phyloP scores from a whole-genome alignment of 352 stramenopile genomes.

The Aphanomyces astaci region DNA sequence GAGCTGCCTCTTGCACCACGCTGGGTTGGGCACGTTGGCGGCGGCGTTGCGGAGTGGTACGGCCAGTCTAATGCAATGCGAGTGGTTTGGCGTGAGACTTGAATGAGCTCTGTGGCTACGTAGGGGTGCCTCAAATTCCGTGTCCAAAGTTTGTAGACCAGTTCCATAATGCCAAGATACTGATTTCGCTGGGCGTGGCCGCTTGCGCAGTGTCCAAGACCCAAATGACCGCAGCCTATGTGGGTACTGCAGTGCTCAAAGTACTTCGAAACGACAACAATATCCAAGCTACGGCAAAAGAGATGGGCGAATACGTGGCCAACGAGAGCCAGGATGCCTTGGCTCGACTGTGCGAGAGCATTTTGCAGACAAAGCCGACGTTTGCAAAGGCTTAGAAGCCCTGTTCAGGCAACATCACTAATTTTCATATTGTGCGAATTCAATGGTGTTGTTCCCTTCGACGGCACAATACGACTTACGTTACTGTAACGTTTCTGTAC shows the following conservation, averaged over 20 bases:
- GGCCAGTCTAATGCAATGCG: too few relatives aligned
- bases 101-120: too few relatives aligned
- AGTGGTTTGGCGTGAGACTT: too few relatives aligned
- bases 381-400: too few relatives aligned
- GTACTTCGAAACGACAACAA: conserved; percentile 3
- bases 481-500: too few relatives aligned
- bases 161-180: conserved; percentile 4
- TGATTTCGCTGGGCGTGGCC: conserved; percentile 9
- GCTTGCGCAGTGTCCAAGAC: not conserved
- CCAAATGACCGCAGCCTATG: too few relatives aligned
- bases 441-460: too few relatives aligned
- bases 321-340: not conserved
- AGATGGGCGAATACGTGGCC: not conserved
- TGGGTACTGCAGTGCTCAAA: too few relatives aligned
- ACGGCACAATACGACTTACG: too few relatives aligned
- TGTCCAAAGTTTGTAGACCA: conserved; percentile 9
- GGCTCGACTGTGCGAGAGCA: not conserved
- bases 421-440: too few relatives aligned
- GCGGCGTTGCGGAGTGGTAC: not conserved
- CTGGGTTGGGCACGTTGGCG: not conserved
- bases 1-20: conserved; percentile 18
- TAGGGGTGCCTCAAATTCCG: conserved; percentile 12
- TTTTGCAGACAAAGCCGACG: not conserved
- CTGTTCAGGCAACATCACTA: too few relatives aligned
- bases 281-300: not conserved